phyloP scores from a whole-genome alignment of 1,284 basidiomycete species.

The Megacollybia platyphylla region DNA sequence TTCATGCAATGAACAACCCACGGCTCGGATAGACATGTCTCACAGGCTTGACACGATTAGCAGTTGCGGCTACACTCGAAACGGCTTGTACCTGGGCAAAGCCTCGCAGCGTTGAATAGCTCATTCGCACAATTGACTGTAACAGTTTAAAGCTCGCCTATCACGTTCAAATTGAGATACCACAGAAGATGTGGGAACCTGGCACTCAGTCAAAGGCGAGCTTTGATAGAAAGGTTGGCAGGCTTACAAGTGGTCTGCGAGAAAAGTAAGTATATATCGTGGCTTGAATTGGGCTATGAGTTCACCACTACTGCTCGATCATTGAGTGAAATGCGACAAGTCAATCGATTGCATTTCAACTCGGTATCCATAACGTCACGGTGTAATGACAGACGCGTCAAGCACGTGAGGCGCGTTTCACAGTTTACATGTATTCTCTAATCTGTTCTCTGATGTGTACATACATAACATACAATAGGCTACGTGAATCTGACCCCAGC shows the following conservation, averaged over 20 bases:
- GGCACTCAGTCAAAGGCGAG: slow-evolving; percentile 1
- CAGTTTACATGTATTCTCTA: too few relatives aligned
- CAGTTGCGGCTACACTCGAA: background rate
- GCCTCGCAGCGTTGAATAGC: slow-evolving; percentile 58
- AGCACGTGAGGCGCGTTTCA: background rate
- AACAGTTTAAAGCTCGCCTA: slow-evolving; percentile 2
- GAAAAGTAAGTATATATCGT: slow-evolving; percentile 1
- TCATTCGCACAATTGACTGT: slow-evolving; percentile 79
- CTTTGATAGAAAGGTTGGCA: background rate
- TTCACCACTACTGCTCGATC: slow-evolving; percentile 77
- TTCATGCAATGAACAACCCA: slow-evolving; percentile 18
- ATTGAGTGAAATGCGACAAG: slow-evolving; percentile 47
- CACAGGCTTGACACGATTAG: slow-evolving; percentile 43
- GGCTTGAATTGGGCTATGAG: slow-evolving; percentile 7
- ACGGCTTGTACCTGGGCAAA: slow-evolving; percentile 52
- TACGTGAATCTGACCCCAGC: too few relatives aligned
- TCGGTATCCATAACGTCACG: slow-evolving; percentile 29
- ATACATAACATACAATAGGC: too few relatives aligned
- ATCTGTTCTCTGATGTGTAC: too few relatives aligned
- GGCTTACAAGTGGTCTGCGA: slow-evolving; percentile 37
- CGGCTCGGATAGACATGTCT: slow-evolving; percentile 69
- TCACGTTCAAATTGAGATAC: slow-evolving; percentile 23
- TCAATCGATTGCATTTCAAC: slow-evolving; percentile 65
- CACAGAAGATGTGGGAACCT: slow-evolving; percentile 78
- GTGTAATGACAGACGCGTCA: background rate